phyloP scores from a whole-genome alignment of 768 basidiomycete species.

The Auricularia auricula-judae region DNA sequence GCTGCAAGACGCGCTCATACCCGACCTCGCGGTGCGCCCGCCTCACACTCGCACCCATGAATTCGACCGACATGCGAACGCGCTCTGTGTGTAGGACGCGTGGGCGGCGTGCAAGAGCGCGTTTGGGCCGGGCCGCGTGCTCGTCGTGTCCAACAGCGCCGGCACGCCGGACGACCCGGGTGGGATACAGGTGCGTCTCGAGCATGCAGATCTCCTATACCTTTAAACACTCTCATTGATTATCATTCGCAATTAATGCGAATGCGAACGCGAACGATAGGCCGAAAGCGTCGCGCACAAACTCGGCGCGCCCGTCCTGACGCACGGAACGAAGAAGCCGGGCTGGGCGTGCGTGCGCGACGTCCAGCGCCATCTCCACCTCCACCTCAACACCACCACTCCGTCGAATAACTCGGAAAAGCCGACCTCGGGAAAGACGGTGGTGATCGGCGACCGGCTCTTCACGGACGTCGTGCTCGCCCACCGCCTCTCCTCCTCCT shows the following conservation, averaged over 20 bases:
- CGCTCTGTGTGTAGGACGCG: slow-evolving; percentile 36
- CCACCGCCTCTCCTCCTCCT: slow-evolving; percentile 41
- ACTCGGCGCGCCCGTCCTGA: slow-evolving; percentile 72
- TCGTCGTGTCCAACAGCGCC: slow-evolving; percentile 92
- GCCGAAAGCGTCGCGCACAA: slow-evolving; percentile 76
- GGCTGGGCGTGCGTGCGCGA: slow-evolving; percentile 59
- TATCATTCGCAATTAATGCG: no score
- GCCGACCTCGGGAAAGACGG: slow-evolving; percentile 36
- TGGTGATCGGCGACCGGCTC: slow-evolving; percentile 85
- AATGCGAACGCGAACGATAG: slow-evolving; percentile 26
- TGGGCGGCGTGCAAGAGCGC: slow-evolving; percentile 63
- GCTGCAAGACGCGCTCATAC: slow-evolving; percentile 60
- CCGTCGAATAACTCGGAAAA: not conserved
- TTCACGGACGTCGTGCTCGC: slow-evolving; percentile 88
- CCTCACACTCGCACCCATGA: not conserved
- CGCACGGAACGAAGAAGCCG: slow-evolving; percentile 70
- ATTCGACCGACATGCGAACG: not conserved
- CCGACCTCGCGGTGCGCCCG: slow-evolving; percentile 39
- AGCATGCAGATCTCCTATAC: not conserved
- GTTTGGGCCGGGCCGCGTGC: slow-evolving; percentile 69
- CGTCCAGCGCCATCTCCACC: slow-evolving; percentile 62
- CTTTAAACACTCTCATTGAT: not conserved
- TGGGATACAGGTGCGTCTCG: slow-evolving; percentile 58
- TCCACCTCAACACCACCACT: slow-evolving; percentile 44
- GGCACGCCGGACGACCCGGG: slow-evolving; percentile 70